phyloP scores from a whole-genome alignment of 495 filamentous ascomycete genomes.

The Articulospora tetracladia region DNA sequence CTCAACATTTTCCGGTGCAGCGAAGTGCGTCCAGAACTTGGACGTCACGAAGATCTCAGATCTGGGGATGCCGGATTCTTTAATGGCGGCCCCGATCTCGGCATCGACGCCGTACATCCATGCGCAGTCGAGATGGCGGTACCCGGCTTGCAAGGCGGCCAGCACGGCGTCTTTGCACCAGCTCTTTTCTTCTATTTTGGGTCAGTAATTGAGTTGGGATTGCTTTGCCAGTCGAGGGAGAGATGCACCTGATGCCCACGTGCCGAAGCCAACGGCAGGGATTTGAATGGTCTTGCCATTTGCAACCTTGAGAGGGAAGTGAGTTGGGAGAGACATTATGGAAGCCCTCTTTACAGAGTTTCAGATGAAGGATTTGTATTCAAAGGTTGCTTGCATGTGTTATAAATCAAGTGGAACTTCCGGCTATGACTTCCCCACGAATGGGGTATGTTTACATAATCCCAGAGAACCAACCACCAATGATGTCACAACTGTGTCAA shows the following conservation, averaged over 20 bases:
- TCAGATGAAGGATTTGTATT: too few relatives aligned
- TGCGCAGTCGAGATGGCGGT: constrained; percentile 59
- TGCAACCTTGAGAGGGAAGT: constrained; percentile 2
- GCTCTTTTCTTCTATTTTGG: constrained; percentile 29
- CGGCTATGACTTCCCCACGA: not conserved
- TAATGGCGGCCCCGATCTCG: constrained; percentile 62
- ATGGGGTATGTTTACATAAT: not conserved
- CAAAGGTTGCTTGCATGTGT: not conserved
- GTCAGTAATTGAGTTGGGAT: not conserved
- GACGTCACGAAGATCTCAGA: constrained; percentile 79
- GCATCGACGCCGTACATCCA: constrained; percentile 55
- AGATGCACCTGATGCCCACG: constrained; percentile 66
- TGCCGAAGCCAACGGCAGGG: constrained; percentile 75
- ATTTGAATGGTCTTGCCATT: constrained; percentile 46
- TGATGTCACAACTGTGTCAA: not conserved
- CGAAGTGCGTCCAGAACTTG: constrained; percentile 82
- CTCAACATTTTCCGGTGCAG: constrained; percentile 55
- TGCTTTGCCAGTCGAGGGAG: constrained; percentile 13
- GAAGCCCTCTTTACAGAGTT: not conserved
- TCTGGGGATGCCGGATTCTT: constrained; percentile 74
- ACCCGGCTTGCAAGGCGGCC: constrained; percentile 63
- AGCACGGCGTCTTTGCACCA: constrained; percentile 54
- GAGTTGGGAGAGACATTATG: constrained; percentile 11
- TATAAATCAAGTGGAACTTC: not conserved
- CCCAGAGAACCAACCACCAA: not conserved